Evolutionary conservation across 257 asterid species (phyloP).

Genomic region (Verbascum thapsus): DNA sequence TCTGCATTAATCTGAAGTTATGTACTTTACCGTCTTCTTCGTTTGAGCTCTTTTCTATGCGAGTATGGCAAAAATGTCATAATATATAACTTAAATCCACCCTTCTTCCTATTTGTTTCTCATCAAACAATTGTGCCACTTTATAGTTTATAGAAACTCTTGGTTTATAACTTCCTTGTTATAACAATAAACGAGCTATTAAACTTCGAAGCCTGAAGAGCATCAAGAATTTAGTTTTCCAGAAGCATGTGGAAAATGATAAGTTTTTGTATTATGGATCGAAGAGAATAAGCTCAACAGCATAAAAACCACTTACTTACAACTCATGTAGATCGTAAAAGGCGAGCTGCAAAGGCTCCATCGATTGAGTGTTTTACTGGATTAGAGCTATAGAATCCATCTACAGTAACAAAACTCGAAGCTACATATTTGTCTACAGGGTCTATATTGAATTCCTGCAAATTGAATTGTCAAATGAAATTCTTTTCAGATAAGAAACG

Average conservation of each 20-base stretch:
- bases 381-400: slow-evolving; percentile 69
- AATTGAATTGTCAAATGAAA: slow-evolving; percentile 9
- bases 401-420: slow-evolving; percentile 47
- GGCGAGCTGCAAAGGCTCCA: slow-evolving; percentile 99
- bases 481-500: neutral
- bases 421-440: slow-evolving; percentile 62
- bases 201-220: neutral
- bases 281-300: neutral
- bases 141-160: neutral
- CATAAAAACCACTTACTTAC: slow-evolving; percentile 5
- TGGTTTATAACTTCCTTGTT: neutral
- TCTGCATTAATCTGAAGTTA: too few species aligned
- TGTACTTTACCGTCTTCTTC: too few species aligned
- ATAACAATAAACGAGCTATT: neutral
- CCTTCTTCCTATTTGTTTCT: neutral
- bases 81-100: neutral
- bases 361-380: slow-evolving; percentile 81
- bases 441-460: slow-evolving; percentile 74
- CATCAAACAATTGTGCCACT: neutral
- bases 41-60: too few species aligned
- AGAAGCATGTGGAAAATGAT: slow-evolving; percentile 4
- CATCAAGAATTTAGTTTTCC: too few species aligned
- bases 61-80: too few species aligned
- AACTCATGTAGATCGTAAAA: slow-evolving; percentile 46
- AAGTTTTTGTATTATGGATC: neutral